Percentiles rank a stretch among this genome's conserved stretches.
Conservation (phyloP, 2,329 filamentous ascomycete genomes). For the Epichloe festucae region DNA sequence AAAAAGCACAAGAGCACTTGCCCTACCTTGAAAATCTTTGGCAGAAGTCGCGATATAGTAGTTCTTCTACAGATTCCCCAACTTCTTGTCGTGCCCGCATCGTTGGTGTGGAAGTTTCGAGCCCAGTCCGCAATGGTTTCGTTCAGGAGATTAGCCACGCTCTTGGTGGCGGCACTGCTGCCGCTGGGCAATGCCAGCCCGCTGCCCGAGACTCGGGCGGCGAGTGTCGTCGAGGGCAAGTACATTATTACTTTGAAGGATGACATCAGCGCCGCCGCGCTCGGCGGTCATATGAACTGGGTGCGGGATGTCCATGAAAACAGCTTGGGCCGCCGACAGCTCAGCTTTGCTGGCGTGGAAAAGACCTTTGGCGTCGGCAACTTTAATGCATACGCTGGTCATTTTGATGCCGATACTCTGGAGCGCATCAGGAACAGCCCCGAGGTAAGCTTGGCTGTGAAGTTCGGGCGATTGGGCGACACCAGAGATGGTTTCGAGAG, state of each 20-base stretch:
- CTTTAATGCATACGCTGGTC: constrained; percentile 29
- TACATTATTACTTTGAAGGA: constrained; percentile 35
- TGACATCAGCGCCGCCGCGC: constrained; percentile 15
- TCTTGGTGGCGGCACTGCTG: neutral
- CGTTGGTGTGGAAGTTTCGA: neutral
- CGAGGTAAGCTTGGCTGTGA: constrained; percentile 18
- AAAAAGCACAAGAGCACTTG: neutral
- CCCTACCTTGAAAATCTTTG: too few relatives aligned
- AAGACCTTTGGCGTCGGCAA: constrained; percentile 19
- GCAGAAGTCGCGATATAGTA: too few relatives aligned
- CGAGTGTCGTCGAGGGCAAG: constrained; percentile 21
- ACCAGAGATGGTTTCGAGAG: too few relatives aligned
- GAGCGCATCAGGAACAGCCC: constrained; percentile 25
- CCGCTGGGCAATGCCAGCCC: neutral
- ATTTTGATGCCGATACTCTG: constrained; percentile 29
- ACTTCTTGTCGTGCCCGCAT: neutral
- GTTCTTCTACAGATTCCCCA: too few relatives aligned
- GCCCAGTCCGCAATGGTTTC: neutral
- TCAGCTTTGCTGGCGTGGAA: constrained; percentile 18
- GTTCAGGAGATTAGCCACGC: neutral
- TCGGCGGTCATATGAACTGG: constrained; percentile 23
- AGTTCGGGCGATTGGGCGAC: too few relatives aligned
- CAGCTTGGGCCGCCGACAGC: constrained; percentile 20
- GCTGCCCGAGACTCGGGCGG: neutral
- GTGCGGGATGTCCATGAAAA: constrained; percentile 19